phyloP scores from a whole-genome alignment of 1,284 basidiomycete genomes.

The Sporisorium sorghi region DNA sequence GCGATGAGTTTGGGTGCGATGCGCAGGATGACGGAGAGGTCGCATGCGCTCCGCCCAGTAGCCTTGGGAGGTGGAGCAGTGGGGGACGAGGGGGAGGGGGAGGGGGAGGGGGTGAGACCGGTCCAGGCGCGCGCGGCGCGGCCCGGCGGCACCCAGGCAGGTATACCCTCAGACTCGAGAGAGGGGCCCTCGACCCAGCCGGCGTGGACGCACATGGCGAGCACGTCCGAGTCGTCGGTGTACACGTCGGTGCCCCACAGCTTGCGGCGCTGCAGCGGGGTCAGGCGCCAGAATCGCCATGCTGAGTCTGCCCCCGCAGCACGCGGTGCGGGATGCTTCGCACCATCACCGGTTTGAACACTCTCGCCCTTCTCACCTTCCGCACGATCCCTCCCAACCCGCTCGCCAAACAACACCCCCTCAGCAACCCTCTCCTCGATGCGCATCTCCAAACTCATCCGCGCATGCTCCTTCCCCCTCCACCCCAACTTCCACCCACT shows the following conservation, averaged over 20 bases:
- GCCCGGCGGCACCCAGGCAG: conserved; percentile 58
- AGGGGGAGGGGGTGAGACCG: conserved; percentile 14
- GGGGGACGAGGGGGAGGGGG: background rate
- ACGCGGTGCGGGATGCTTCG: no score
- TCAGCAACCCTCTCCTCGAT: conserved; percentile 45
- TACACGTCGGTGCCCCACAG: conserved; percentile 75
- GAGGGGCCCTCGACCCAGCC: conserved; percentile 72
- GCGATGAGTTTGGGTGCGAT: conserved; percentile 73
- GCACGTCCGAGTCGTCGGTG: conserved; percentile 75
- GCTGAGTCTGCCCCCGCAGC: conserved; percentile 26
- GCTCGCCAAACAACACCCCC: conserved; percentile 26
- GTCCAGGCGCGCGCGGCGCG: conserved; percentile 61
- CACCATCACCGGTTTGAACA: no score
- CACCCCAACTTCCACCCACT: conserved; percentile 64
- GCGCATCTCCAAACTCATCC: conserved; percentile 57
- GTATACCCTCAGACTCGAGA: conserved; percentile 51
- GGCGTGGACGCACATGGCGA: conserved; percentile 73
- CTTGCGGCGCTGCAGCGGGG: conserved; percentile 63
- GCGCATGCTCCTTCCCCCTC: conserved; percentile 62
- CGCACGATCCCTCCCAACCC: background rate
- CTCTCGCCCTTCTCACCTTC: no score
- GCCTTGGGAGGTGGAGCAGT: conserved; percentile 9
- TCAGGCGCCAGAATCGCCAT: conserved; percentile 62
- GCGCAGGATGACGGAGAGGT: conserved; percentile 72
- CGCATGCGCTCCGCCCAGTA: conserved; percentile 34